phyloP scores from a whole-genome alignment of 768 basidiomycete genomes.

The Coprinellus aureogranulatus region DNA sequence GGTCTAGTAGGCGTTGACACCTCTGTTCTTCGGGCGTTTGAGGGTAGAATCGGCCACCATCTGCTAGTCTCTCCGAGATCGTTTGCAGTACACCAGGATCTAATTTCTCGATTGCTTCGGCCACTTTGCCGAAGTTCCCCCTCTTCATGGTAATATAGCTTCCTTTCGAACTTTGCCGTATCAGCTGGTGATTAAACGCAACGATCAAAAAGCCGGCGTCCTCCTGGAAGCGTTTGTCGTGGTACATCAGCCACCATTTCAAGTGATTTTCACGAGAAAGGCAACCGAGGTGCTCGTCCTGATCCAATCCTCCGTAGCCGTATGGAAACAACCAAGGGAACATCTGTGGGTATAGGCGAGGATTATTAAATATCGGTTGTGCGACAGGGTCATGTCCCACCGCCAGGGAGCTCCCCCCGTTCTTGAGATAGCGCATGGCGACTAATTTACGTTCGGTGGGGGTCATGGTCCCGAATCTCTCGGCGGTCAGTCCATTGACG shows the following conservation, averaged over 20 bases:
- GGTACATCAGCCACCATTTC: constrained; percentile 19
- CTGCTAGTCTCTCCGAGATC: constrained; percentile 19
- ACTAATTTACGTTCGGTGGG: not conserved
- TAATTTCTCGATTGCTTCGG: constrained; percentile 17
- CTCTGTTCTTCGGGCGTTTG: constrained; percentile 16
- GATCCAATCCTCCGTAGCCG: constrained; percentile 30
- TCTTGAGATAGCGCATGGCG: not conserved
- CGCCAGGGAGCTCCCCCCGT: not conserved
- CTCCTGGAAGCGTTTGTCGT: constrained; percentile 37
- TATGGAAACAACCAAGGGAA: constrained; percentile 41
- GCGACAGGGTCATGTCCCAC: not conserved
- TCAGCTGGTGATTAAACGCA: constrained; percentile 39
- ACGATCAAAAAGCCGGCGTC: constrained; percentile 36
- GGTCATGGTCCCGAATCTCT: not conserved
- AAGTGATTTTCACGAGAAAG: not conserved
- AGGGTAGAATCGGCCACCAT: constrained; percentile 22
- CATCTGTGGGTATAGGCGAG: constrained; percentile 32
- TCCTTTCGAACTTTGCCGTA: constrained; percentile 24
- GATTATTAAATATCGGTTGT: constrained; percentile 25
- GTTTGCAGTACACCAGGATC: constrained; percentile 19
- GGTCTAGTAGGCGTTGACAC: constrained; percentile 22
- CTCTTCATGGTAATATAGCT: constrained; percentile 27
- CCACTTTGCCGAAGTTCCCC: constrained; percentile 23
- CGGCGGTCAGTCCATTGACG: constrained; percentile 34
- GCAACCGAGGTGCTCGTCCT: not conserved